Base-by-base conservation (phyloP, 2,329 filamentous ascomycete genomes). In the Zalaria sp. region DNA sequence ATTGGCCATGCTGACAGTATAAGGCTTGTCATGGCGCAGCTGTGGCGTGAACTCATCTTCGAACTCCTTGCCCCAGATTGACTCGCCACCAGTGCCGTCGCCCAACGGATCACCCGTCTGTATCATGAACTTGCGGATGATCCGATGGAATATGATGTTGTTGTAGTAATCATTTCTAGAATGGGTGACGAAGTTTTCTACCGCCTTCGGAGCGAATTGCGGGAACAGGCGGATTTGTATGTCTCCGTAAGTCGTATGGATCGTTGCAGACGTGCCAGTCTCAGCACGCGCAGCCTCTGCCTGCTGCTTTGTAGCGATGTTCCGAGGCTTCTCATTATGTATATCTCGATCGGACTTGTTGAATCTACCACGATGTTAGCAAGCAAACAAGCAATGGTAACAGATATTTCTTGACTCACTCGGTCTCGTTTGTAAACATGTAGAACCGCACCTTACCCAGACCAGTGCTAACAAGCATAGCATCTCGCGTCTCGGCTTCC, bases 51-150 rank as follows among this genome's bases (percentile, higher is more conserved):
- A 94, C 60, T 98, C 91, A 57, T 98, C 91, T 54, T 82, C 83
- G 53, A 94, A 94, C 51, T 91, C 83, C 35, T 71, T 78, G n/a
- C 85, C 85, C 87, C 87, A 94, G 53, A 94, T 93, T 50, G 80
- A 86, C 59, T 93, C 85, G 32, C 87, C 87, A 36, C 87, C 87
- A 0, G 87, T 93, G 3, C 87, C 87, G 54, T 94, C 86, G 6
- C 87, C 87, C 1, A 91, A 64, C 0, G 87, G 86, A 57, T 94
- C 87, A 39, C 87, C 87, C 25, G 76, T 77, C 57, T 87, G 86
- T 46, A 98, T 94, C 93, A 98, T 98, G 66, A 98, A 98, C 57
- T 95, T 95, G 46, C 83, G 79, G 52, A 98, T 98, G 5, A 98
- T 83, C 29, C 91, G 81, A 62, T 98, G 91, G 71, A 98, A 98